These are phyloP conservation scores for Fusarium sp. DNA, from an alignment of 2,329 filamentous ascomycete genomes.

Conservation along the genomic window DNA sequence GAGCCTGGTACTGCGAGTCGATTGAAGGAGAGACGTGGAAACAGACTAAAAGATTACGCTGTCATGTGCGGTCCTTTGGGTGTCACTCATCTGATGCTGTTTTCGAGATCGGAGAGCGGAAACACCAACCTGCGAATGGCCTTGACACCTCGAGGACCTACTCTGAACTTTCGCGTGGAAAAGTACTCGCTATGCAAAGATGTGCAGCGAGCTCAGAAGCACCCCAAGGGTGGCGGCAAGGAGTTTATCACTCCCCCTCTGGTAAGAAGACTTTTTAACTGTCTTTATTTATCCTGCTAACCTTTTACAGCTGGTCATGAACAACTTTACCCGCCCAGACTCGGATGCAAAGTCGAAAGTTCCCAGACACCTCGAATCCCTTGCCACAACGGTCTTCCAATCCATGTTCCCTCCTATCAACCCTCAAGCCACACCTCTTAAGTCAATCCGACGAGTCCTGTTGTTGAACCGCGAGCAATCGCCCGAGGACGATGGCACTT, in stretches of 20 bases:
- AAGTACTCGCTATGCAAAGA: conserved; percentile 96
- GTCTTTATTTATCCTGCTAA: conserved; percentile 41
- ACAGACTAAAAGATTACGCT: conserved; percentile 90
- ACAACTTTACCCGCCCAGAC: conserved; percentile 84
- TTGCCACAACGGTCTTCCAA: conserved; percentile 94
- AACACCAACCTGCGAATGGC: conserved; percentile 94
- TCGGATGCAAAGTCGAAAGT: conserved; percentile 73
- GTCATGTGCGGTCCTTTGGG: conserved; percentile 96
- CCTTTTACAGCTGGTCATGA: conserved; percentile 84
- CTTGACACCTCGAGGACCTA: conserved; percentile 89
- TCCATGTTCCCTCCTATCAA: conserved; percentile 96
- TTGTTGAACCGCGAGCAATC: conserved; percentile 84
- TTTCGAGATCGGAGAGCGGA: conserved; percentile 87
- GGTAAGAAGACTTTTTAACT: conserved; percentile 57
- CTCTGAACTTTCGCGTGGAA: conserved; percentile 92
- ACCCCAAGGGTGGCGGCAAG: conserved; percentile 83
- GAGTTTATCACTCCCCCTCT: conserved; percentile 88
- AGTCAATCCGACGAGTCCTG: conserved; percentile 91
- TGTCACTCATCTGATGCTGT: conserved; percentile 91
- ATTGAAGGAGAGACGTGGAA: conserved; percentile 88
- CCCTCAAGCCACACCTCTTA: conserved; percentile 87
- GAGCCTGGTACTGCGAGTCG: conserved; percentile 92
- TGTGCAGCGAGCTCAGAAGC: conserved; percentile 83
- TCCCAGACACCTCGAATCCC: conserved; percentile 93
- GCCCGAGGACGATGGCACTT: conserved; percentile 72